phyloP scores from a whole-genome alignment of 352 stramenopile genomes.

The Pythium sukuiense region DNA sequence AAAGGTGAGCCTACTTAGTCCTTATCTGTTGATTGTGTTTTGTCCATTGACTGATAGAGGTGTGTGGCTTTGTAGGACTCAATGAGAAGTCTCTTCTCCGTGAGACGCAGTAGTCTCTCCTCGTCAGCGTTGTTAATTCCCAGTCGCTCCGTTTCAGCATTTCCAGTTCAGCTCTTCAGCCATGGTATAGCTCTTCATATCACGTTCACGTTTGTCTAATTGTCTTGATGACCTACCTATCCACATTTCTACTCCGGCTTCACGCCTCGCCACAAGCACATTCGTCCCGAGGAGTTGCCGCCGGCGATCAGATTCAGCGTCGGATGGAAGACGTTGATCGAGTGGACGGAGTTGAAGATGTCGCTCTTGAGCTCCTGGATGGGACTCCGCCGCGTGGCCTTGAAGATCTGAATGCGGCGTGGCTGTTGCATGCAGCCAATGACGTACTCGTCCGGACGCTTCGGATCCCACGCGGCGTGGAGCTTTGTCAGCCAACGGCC shows the following conservation, averaged over 20 bases:
- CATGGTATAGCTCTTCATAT: background rate
- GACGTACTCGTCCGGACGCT: constrained; percentile 70
- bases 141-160: background rate
- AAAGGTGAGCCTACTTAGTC: constrained; percentile 42
- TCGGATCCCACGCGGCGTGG: constrained; percentile 78
- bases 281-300: constrained; percentile 73
- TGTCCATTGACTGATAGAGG: background rate
- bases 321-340: constrained; percentile 87
- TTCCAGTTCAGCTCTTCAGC: background rate
- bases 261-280: constrained; percentile 56
- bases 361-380: constrained; percentile 71
- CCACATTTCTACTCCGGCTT: constrained; percentile 14
- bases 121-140: background rate
- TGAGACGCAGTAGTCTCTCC: constrained; percentile 7
- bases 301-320: constrained; percentile 64
- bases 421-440: constrained; percentile 84
- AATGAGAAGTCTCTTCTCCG: constrained; percentile 65
- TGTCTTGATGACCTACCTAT: background rate
- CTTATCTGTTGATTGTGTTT: background rate
- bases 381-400: constrained; percentile 57
- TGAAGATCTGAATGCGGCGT: constrained; percentile 82
- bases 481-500: constrained; percentile 89
- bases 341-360: constrained; percentile 80
- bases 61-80: constrained; percentile 9
- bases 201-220: background rate